phyloP scores from a whole-genome alignment of 352 stramenopile species.

The Pythium biforme region DNA sequence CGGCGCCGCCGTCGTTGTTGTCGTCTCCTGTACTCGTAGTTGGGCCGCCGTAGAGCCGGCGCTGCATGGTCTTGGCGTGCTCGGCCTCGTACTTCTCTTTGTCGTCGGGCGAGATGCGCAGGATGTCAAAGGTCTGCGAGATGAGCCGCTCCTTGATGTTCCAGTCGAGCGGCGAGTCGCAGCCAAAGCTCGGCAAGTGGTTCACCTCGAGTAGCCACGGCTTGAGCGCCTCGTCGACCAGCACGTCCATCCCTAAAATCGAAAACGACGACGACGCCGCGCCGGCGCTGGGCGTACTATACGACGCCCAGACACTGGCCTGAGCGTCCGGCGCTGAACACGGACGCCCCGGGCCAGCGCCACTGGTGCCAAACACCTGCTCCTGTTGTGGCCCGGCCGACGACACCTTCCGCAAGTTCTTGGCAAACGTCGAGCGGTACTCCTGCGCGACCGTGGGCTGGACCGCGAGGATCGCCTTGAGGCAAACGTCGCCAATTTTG shows the following conservation, averaged over 20 bases:
- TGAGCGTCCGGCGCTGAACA: slow-evolving; percentile 24
- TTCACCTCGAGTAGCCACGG: slow-evolving; percentile 98
- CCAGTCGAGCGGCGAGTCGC: slow-evolving; percentile 93
- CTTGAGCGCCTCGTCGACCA: slow-evolving; percentile 94
- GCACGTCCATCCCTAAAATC: slow-evolving; percentile 96
- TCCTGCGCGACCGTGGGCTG: slow-evolving; percentile 92
- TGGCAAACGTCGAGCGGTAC: slow-evolving; percentile 88
- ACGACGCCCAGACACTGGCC: slow-evolving; percentile 8
- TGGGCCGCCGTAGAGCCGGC: slow-evolving; percentile 54
- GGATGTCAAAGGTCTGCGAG: slow-evolving; percentile 87
- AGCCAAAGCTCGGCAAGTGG: slow-evolving; percentile 94
- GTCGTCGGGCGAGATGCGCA: slow-evolving; percentile 79
- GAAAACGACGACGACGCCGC: slow-evolving; percentile 80
- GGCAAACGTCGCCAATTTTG: slow-evolving; percentile 92
- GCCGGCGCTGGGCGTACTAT: slow-evolving; percentile 23
- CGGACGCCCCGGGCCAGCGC: slow-evolving; percentile 1
- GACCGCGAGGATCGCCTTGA: slow-evolving; percentile 93
- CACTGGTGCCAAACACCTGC: background rate
- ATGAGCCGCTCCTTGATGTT: slow-evolving; percentile 95
- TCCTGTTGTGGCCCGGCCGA: slow-evolving; percentile 11
- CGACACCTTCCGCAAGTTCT: slow-evolving; percentile 66
- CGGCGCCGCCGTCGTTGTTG: slow-evolving; percentile 14
- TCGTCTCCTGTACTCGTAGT: slow-evolving; percentile 3
- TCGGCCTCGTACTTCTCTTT: slow-evolving; percentile 74
- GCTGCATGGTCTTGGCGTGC: slow-evolving; percentile 58